These are phyloP conservation scores for Protomyces arabidopsidicola DNA, from an alignment of 1,139 yeast species.

Conservation along the genomic window DNA sequence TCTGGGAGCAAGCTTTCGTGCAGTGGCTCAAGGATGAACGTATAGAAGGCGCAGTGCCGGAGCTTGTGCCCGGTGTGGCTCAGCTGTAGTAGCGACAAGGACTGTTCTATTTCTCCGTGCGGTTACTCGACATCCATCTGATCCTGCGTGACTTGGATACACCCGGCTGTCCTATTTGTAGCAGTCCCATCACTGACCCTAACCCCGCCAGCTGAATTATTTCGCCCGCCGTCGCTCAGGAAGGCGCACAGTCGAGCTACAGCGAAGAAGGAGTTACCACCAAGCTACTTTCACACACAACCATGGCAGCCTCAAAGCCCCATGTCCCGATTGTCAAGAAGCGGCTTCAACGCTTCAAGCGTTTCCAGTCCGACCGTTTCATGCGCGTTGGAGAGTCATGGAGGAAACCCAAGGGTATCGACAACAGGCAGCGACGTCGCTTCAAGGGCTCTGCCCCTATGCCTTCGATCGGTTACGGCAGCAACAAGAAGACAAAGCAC, in stretches of 20 bases:
- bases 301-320: conserved; percentile 94
- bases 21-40: background rate
- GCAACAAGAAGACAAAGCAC: conserved; percentile 98
- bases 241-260: too few relatives aligned
- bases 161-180: background rate
- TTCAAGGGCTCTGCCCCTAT: conserved; percentile 99
- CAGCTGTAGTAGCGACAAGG: background rate
- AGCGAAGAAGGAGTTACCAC: too few relatives aligned
- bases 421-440: conserved; percentile 94
- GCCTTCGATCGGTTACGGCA: conserved; percentile 99
- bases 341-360: conserved; percentile 98
- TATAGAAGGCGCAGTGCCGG: background rate
- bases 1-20: background rate
- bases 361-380: conserved; percentile 99
- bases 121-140: too few relatives aligned
- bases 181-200: background rate
- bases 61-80: background rate
- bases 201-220: background rate
- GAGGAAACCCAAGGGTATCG: conserved; percentile 99
- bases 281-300: background rate
- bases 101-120: too few relatives aligned
- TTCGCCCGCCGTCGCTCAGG: background rate
- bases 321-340: conserved; percentile 99
- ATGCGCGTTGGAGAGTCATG: conserved; percentile 97
- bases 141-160: background rate